These are phyloP conservation scores for Geotrichum siamense DNA, from an alignment of 1,139 yeast species.

Conservation along the genomic window DNA sequence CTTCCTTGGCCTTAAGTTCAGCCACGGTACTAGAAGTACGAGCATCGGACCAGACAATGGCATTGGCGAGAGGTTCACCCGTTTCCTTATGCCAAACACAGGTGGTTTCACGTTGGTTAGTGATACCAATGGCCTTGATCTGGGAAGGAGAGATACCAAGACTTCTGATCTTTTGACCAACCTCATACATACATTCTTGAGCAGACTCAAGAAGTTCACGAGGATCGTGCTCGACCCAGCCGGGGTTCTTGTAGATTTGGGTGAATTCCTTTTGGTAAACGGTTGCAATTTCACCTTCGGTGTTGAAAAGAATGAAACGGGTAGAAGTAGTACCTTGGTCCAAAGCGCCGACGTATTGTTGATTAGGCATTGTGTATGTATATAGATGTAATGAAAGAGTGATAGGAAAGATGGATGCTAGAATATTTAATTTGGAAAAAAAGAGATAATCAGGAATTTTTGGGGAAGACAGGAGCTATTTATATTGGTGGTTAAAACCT, in stretches of 20 bases:
- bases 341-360: constrained; percentile 42
- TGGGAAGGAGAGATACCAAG: constrained; percentile 29
- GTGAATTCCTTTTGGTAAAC: constrained; percentile 77
- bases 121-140: constrained; percentile 59
- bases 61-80: constrained; percentile 76
- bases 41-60: constrained; percentile 95
- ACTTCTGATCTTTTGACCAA: constrained; percentile 30
- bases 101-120: constrained; percentile 95
- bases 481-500: no score
- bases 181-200: constrained; percentile 33
- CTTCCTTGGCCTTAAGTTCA: constrained; percentile 52
- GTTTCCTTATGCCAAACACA: constrained; percentile 82
- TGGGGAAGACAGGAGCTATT: no score
- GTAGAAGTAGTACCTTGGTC: constrained; percentile 95
- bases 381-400: background rate
- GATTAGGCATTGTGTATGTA: constrained; percentile 14
- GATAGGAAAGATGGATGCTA: no score
- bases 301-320: constrained; percentile 76
- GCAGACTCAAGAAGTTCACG: constrained; percentile 76
- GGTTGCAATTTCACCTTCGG: constrained; percentile 68
- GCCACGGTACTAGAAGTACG: constrained; percentile 72
- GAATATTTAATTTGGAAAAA: no score
- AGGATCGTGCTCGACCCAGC: constrained; percentile 94
- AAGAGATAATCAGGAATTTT: no score
- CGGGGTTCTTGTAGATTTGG: constrained; percentile 38